Evolutionary conservation across 495 filamentous ascomycete genomes (phyloP), one percentile per base, ranked within the genome.

Genomic region (Friedmanniomyces simplex): DNA sequence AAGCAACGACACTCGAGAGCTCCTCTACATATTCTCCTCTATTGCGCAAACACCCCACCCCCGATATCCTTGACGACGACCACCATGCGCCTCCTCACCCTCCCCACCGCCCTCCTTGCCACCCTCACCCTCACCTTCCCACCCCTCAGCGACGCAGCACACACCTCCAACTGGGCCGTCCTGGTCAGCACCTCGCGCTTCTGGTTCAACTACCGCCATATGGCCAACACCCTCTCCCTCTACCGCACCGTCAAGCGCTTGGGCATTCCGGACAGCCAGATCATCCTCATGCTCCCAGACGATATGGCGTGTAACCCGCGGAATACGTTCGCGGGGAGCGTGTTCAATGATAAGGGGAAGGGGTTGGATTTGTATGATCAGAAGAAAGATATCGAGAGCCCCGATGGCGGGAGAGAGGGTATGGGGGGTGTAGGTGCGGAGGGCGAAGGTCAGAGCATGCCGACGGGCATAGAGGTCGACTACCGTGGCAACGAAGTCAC

Each of bases 191-290:
- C 93, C n/a, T 97, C 94, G 8, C 86, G 93, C 55, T 98, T 98
- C 77, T 98, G 93, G 93, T 98, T 98, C 82, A 98, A 98, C 74
- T 98, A 98, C 74, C 87, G 93, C 42, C 93, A 98, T 67, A 83
- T 98, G 37, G 91, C 94, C 67, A 98, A 98, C 76, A 91, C 95
- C 50, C 84, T 98, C 50, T 96, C 93, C 50, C 81, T 98, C 51
- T 98, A 98, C 76, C 89, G 93, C 64, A 97, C 94, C 63, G 93
- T 98, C 54, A 98, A 98, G 75, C 87, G 93, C 20, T 84, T 98
- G 41, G 93, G 93, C 50, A 98, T 98, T 63, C 93, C 93, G 47
- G 93, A 98, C 71, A 96, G 89, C 20, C 94, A 98, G 67, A 98
- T 98, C 71, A 96, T 98, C 69, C 83, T 98, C 57, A 97, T 98